Evolutionary conservation across 2,329 filamentous ascomycete genomes (phyloP).

Genomic region (Eurotiales sp.): DNA sequence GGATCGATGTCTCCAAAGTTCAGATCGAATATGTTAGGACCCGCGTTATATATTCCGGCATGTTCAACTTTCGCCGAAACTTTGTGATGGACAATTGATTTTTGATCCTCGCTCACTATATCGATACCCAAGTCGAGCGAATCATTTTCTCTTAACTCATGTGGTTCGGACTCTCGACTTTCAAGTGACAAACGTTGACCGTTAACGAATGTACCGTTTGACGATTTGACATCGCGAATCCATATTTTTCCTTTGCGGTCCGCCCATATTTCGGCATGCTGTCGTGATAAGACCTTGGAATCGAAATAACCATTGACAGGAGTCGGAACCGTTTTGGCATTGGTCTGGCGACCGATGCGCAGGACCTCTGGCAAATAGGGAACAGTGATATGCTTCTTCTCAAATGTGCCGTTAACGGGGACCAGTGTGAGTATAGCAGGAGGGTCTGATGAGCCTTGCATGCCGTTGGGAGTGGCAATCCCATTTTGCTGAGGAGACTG

Average conservation of each 20-base stretch:
- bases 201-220: constrained; percentile 98
- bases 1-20: constrained; percentile 91
- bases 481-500: constrained; percentile 63
- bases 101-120: constrained; percentile 97
- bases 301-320: constrained; percentile 93
- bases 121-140: constrained; percentile 94
- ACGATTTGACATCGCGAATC: constrained; percentile 97
- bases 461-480: constrained; percentile 38
- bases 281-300: constrained; percentile 92
- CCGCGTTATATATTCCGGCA: constrained; percentile 70
- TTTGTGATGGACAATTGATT: constrained; percentile 97
- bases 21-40: constrained; percentile 77
- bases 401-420: constrained; percentile 93
- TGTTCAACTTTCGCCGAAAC: constrained; percentile 96
- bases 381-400: constrained; percentile 91
- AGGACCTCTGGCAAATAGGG: constrained; percentile 92
- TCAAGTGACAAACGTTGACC: constrained; percentile 84
- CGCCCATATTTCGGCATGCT: constrained; percentile 95
- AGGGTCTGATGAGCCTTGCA: constrained; percentile 49
- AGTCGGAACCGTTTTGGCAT: constrained; percentile 90
- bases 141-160: constrained; percentile 87
- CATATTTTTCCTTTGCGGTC: constrained; percentile 81
- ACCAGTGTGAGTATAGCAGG: constrained; percentile 79
- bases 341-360: constrained; percentile 92
- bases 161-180: constrained; percentile 92